Evolutionary conservation across 1,284 basidiomycete species (phyloP), one percentile per base, ranked within the genome.

Genomic region (Ganoderma sp.): DNA sequence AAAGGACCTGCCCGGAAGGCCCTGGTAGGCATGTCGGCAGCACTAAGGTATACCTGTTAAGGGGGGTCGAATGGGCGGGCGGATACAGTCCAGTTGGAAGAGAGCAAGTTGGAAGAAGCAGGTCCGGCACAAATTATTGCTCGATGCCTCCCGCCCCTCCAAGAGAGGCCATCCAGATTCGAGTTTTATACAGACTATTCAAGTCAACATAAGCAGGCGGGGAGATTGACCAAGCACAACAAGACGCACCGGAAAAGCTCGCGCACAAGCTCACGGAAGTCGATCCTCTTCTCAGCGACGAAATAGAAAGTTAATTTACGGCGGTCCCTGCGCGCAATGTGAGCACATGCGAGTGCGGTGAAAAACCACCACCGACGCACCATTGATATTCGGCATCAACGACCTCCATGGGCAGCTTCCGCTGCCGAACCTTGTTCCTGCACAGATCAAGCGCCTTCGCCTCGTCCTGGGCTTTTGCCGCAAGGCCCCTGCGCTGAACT

Each of bases 251-350:
- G 85, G 86, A 98, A 97, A 41, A 97, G 82, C 79, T 97, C 96
- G 76, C 94, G 88, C 63, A 97, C 96, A 69, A 99, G 87, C 79
- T 98, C 97, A 74, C 97, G 88, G 83, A 99, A 99, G 81, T 99
- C 97, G 78, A 99, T 97, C 73, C 97, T 85, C 81, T 95, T 96
- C 77, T 97, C 95, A 64, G 97, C 95, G 69, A 97, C 86, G 79
- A 98, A 99, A 83, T 98, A 99, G 84, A 98, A 98, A 0, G 97
- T 99, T 71, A 99, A 82, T 83, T 99, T 98, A 80, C 96, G 93
- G 61, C 97, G 91, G 81, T 98, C 96, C 94, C 94, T 95, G 73
- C 1, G 42, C 10, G 50, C 39, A 39, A 63, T 58, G 22, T 67
- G 50, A 63, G 45, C 45, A 66, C 61, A 56, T 37, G 22, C 61